Base-by-base conservation (phyloP, 169 alveolate genomes). In the Plasmodium knowlesi region DNA sequence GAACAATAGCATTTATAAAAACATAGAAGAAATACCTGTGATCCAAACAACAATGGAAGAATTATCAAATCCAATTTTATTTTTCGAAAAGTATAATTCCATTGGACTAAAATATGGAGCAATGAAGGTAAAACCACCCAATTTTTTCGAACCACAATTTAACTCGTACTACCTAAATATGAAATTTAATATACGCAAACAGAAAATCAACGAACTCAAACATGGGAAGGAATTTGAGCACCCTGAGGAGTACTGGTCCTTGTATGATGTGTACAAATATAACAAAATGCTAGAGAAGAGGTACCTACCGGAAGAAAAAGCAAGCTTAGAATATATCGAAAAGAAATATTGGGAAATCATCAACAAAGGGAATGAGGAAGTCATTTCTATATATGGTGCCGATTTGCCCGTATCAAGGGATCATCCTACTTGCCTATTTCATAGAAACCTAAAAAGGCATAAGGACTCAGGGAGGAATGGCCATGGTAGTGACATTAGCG, bases 51-150 rank as follows among this genome's bases (percentile, higher is more conserved):
- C 98, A 50, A 92, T 71, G 53, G 98, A 96, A 32, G 97, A 95
- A 85, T 96, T 96, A 41, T 28, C 73, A 32, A 82, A 96, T 46
- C 98, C 98, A 34, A 74, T 96, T 16, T 76, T 78, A 30, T 67
- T 96, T 46, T 95, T 96, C 96, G 90, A 82, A 74, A 96, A 89
- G 71, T 93, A 92, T 84, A 50, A 79, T 43, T 85, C 73, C 5
- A 72, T 79, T 83, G 98, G 98, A 19, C 86, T 94, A 67, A 94
- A 96, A 78, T 97, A 83, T 67, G 98, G 98, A 28, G 98, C 97
- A 1, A 91, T 97, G 57, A 97, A 97, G 82, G 95, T 97, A 3
- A 80, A 95, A 19, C 98, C 98, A 12, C 98, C 98, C 10, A 84
- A 72, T 14, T 97, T 95, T 37, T 97, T 97, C 96, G 72, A 83